A percentile compares a stretch with the other conserved stretches of the same genome.
Conservation (phyloP, 78 protist species). For the Salpingoeca rosetta region DNA sequence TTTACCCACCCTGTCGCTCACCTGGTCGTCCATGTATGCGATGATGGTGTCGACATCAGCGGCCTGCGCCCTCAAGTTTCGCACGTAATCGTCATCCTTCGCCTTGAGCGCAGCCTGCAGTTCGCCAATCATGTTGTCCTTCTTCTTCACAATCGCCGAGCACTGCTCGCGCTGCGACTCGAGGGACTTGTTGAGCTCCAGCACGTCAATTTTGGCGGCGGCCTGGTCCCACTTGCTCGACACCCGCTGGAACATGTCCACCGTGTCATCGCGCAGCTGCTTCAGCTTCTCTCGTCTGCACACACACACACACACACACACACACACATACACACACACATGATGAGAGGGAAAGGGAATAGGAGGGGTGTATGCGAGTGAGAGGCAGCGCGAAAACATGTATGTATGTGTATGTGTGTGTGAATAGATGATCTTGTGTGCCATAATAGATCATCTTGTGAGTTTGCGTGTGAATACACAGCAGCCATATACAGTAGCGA, state of each 20-base stretch:
- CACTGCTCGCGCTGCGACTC: constrained; percentile 10
- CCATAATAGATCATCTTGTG: no score
- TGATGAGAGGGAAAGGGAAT: background rate
- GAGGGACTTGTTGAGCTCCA: background rate
- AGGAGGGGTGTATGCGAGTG: no score
- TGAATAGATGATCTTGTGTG: no score
- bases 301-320: no score
- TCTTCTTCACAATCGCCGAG: constrained; percentile 2
- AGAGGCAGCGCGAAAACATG: no score
- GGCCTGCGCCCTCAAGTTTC: constrained; percentile 35
- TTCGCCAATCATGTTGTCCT: constrained; percentile 46
- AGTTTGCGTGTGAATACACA: no score
- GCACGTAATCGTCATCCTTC: constrained; percentile 62
- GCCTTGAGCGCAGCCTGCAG: constrained; percentile 28
- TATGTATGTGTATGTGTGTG: no score
- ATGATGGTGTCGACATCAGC: constrained; percentile 53
- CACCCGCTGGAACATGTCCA: background rate
- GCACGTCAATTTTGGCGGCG: background rate
- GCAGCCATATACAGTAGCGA: no score
- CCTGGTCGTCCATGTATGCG: constrained; percentile 10
- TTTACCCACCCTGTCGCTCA: no score
- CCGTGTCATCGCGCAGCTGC: background rate
- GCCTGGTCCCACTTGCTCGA: background rate
- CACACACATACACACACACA: no score
- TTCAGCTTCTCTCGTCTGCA: background rate